Conservation (phyloP, 1,139 yeast genomes). For the Magnusiomyces sp. region DNA sequence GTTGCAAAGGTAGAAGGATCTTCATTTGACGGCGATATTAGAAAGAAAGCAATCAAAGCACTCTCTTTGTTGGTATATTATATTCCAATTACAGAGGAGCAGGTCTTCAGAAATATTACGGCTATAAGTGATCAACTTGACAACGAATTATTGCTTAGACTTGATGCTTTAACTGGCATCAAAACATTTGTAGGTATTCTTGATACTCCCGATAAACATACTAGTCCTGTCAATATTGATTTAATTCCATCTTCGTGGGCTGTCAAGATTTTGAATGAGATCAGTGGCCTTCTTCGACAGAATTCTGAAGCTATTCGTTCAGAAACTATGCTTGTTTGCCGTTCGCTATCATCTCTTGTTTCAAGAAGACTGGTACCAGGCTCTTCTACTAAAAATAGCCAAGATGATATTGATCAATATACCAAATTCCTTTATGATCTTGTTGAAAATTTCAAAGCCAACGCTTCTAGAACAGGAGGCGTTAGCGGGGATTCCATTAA, state of each 20-base stretch:
- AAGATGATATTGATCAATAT: conserved; percentile 1
- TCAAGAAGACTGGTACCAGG: conserved; percentile 1
- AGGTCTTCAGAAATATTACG: conserved; percentile 15
- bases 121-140: conserved; percentile 22
- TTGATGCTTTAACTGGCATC: conserved; percentile 23
- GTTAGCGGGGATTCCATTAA: neutral
- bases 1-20: conserved; percentile 36
- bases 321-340: conserved; percentile 23
- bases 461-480: neutral
- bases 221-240: conserved; percentile 7
- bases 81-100: conserved; percentile 17
- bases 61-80: conserved; percentile 30
- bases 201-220: neutral
- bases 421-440: conserved; percentile 5
- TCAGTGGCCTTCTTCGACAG: conserved; percentile 20
- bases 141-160: conserved; percentile 27
- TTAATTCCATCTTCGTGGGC: conserved; percentile 18
- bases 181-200: conserved; percentile 16
- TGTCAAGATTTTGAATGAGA: conserved; percentile 15
- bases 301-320: conserved; percentile 23
- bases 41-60: conserved; percentile 39
- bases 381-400: neutral
- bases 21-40: conserved; percentile 43
- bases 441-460: conserved; percentile 3
- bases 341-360: conserved; percentile 15